Evolutionary conservation across 2,329 filamentous ascomycete species (phyloP).

Genomic region (Epichloe gansuensis): DNA sequence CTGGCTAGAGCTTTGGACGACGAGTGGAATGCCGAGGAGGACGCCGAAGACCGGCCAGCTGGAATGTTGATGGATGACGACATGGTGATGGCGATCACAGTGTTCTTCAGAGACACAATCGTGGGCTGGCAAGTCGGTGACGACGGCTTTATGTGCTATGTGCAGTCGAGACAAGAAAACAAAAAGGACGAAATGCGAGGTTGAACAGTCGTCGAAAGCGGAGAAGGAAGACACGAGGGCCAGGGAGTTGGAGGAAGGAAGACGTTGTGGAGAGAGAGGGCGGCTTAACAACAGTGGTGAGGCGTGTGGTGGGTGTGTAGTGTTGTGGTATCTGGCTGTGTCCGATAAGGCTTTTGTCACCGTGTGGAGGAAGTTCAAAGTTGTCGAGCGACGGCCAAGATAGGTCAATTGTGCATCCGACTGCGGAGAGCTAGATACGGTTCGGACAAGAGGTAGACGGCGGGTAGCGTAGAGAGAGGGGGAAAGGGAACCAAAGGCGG

Average conservation of each 20-base stretch:
- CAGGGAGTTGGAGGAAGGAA: background rate
- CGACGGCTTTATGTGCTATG: background rate
- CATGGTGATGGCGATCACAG: constrained; percentile 28
- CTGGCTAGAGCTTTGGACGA: constrained; percentile 34
- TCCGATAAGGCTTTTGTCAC: background rate
- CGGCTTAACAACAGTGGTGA: background rate
- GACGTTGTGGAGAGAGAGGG: background rate
- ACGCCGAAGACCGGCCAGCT: constrained; percentile 24
- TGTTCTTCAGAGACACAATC: background rate
- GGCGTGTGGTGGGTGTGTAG: background rate
- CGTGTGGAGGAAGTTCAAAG: background rate
- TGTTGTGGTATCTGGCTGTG: too few species aligned
- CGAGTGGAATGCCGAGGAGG: constrained; percentile 22
- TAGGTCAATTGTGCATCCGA: constrained; percentile 1
- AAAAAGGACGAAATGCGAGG: background rate
- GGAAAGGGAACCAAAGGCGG: background rate
- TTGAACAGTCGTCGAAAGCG: background rate
- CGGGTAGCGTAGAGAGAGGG: background rate
- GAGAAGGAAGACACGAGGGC: background rate
- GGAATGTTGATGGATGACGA: constrained; percentile 62
- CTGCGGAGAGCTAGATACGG: constrained; percentile 2
- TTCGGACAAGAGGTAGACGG: background rate
- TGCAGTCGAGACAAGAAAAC: background rate
- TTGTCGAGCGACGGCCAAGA: background rate
- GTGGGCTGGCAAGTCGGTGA: background rate